These are phyloP conservation scores for Cadophora sp. DNA, from an alignment of 2,329 filamentous ascomycete genomes.

Conservation along the genomic window DNA sequence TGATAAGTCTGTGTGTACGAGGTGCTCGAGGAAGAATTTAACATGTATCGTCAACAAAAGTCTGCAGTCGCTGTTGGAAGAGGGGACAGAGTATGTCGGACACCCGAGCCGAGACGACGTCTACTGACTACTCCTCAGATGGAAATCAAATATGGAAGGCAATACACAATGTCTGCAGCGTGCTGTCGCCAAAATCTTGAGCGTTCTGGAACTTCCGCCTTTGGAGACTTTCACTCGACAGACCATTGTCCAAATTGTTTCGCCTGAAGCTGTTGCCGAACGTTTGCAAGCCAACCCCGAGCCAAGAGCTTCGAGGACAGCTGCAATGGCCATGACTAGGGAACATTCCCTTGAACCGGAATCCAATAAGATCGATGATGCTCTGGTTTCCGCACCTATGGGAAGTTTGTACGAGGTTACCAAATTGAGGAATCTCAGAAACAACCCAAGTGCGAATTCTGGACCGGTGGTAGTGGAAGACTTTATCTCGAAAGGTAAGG, in stretches of 20 bases:
- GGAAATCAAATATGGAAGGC: constrained; percentile 51
- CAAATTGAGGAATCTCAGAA: constrained; percentile 50
- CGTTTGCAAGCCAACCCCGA: constrained; percentile 1
- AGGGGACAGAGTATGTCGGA: constrained; percentile 55
- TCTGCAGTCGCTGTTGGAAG: constrained; percentile 60
- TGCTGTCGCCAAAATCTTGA: constrained; percentile 53
- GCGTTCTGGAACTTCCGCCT: constrained; percentile 49
- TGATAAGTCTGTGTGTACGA: constrained; percentile 53
- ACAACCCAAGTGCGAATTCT: constrained; percentile 46
- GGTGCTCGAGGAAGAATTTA: constrained; percentile 56
- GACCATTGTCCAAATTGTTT: constrained; percentile 10
- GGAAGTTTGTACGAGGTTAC: constrained; percentile 61
- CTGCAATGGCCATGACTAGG: constrained; percentile 53
- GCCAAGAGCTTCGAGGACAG: constrained; percentile 35
- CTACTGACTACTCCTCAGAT: constrained; percentile 42
- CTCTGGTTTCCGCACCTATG: constrained; percentile 50
- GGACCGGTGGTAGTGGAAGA: constrained; percentile 47
- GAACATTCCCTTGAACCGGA: constrained; percentile 49
- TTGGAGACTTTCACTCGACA: constrained; percentile 45
- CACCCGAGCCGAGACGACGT: not conserved
- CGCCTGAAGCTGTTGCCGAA: constrained; percentile 19
- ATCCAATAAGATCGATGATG: constrained; percentile 40
- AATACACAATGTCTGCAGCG: constrained; percentile 50
- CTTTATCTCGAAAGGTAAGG: constrained; percentile 56
- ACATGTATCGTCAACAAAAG: constrained; percentile 62